Evolutionary conservation across 371 early-diverging fungal genomes (phyloP), one percentile per base, ranked within the genome.

Genomic region (Lichtheimia ornata): DNA sequence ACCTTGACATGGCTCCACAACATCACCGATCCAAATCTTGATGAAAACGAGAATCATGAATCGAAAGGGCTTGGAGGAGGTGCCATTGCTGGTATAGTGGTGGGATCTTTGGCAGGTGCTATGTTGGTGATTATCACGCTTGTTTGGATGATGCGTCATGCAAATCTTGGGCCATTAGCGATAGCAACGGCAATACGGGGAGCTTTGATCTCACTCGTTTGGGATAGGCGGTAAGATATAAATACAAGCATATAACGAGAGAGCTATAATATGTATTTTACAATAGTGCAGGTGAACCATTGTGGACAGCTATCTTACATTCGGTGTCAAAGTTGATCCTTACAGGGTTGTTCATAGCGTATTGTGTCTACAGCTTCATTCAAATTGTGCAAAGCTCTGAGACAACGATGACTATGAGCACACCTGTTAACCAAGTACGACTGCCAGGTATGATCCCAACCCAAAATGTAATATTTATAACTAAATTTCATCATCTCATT

Each of bases 71-170:
- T 52, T 9, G 18, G 18, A 52, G 22, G 4, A 25, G 60, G 52
- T 12, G 51, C 41, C 11, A 50, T 53, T 18, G 43, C 42, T 28
- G 60, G 60, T 5, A 60, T 60, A 6, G 41, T 43, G 9, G 27
- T 60, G 0, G 60, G 53, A 2, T 50, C 18, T 53, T 17, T 50
- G 9, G 43, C 42, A 18, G 24, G 18, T 12, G 53, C 13, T 1
- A 24, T 24, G 41, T 5, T 60, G 12, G 3, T 60, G 12, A 1
- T 51, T 5, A 30, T 24, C 6, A 5, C 30, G 5, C 2, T 35
- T 52, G 47, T 5, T 47, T 20, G 47, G 20, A 18, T n/a, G 47
- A 0, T n/a, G 4, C 11, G n/a, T 9, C 35, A 11, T 35, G 3
- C n/a, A n/a, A 18, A 47, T n/a, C n/a, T 20, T 47, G 20, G 17